These are phyloP conservation scores for Ocimum tenuiflorum DNA, from an alignment of 257 asterid species.

Conservation along the genomic window DNA sequence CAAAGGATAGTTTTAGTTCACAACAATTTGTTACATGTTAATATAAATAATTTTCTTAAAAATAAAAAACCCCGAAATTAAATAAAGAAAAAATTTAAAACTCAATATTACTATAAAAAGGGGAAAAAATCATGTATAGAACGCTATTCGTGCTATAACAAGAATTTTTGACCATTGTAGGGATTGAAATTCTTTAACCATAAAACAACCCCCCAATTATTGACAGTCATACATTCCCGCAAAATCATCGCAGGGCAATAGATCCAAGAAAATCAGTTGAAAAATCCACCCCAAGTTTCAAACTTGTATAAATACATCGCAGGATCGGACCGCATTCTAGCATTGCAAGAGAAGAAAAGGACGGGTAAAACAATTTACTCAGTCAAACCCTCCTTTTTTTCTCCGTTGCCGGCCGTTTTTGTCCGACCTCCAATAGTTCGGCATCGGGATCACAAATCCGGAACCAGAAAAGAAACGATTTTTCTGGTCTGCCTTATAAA, in stretches of 20 bases:
- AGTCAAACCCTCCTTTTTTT: constrained; percentile 33
- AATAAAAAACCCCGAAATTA: no score
- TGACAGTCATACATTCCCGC: constrained; percentile 7
- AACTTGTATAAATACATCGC: not conserved
- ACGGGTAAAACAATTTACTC: constrained; percentile 8
- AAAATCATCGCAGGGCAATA: not conserved
- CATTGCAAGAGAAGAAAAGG: constrained; percentile 1
- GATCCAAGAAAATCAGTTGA: not conserved
- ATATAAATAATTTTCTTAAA: no score
- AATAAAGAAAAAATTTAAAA: no score
- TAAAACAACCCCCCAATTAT: not conserved
- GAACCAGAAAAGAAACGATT: not conserved
- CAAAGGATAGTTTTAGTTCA: no score
- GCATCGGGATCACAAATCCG: not conserved
- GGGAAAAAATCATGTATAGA: no score
- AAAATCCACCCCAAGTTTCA: not conserved
- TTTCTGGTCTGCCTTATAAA: constrained; percentile 3
- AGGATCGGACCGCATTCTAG: not conserved
- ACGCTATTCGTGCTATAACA: not conserved
- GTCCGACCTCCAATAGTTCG: not conserved
- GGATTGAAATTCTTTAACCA: not conserved
- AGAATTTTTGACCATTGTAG: not conserved
- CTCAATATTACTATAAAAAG: not conserved
- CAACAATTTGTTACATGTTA: no score
- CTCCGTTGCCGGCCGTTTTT: constrained; percentile 29